Conservation (phyloP, 768 basidiomycete genomes). For the Pholiota molesta region DNA sequence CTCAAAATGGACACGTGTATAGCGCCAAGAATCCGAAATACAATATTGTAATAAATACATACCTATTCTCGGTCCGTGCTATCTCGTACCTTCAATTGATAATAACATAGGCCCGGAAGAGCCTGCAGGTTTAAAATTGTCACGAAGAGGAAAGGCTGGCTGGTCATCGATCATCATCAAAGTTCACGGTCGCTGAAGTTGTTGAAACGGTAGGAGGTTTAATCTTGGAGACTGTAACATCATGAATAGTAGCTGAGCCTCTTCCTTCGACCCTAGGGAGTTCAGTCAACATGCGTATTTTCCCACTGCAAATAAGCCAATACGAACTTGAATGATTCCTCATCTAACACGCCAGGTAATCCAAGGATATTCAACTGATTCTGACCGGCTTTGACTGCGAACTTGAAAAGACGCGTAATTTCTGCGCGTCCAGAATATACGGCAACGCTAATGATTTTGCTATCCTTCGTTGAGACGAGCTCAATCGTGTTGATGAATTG, state of each 20-base stretch:
- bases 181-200: slow-evolving; percentile 29
- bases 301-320: not conserved
- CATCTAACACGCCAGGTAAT: slow-evolving; percentile 39
- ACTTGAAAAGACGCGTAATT: slow-evolving; percentile 41
- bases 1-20: too few species aligned
- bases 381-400: slow-evolving; percentile 39
- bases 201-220: slow-evolving; percentile 19
- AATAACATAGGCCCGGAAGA: too few species aligned
- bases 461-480: slow-evolving; percentile 31
- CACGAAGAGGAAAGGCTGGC: too few species aligned
- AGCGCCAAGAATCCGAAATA: too few species aligned
- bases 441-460: slow-evolving; percentile 42
- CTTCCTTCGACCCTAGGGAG: slow-evolving; percentile 40
- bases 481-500: slow-evolving; percentile 29
- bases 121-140: too few species aligned
- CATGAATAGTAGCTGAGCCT: slow-evolving; percentile 49
- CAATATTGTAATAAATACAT: too few species aligned
- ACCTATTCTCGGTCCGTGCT: too few species aligned
- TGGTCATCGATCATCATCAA: too few species aligned
- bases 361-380: slow-evolving; percentile 43
- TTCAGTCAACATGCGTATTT: not conserved
- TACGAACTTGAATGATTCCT: slow-evolving; percentile 43
- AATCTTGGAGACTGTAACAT: slow-evolving; percentile 37
- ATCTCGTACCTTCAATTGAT: too few species aligned
- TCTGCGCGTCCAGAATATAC: slow-evolving; percentile 46